These are phyloP conservation scores for Scalesia atractyloides DNA, from an alignment of 129 eudicot species.

Conservation along the genomic window DNA sequence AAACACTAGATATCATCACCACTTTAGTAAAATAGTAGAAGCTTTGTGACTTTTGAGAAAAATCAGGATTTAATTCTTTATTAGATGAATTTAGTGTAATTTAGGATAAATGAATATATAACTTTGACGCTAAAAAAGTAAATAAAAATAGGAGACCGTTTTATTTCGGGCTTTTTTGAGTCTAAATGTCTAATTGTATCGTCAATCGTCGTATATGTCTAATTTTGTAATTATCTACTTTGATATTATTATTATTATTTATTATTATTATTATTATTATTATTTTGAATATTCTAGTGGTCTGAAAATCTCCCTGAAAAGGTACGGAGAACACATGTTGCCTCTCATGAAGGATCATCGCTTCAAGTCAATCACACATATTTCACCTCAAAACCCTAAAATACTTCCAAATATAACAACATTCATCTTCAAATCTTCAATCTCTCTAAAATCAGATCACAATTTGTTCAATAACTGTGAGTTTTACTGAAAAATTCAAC, in stretches of 20 bases:
- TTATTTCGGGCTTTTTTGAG: too few species aligned
- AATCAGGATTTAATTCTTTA: too few species aligned
- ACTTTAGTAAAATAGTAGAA: too few species aligned
- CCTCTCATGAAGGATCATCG: conserved; percentile 51
- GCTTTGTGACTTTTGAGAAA: too few species aligned
- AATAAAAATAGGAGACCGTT: too few species aligned
- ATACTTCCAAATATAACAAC: neutral
- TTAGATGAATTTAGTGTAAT: too few species aligned
- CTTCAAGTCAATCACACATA: conserved; percentile 7
- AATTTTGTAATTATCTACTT: conserved; percentile 17
- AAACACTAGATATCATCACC: too few species aligned
- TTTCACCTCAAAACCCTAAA: conserved; percentile 52
- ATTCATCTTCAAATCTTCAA: conserved; percentile 15
- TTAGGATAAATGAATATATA: too few species aligned
- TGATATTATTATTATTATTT: neutral
- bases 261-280: too few species aligned
- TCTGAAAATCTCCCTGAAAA: conserved; percentile 12
- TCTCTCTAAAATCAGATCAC: conserved; percentile 20
- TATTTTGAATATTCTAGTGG: conserved; percentile 27
- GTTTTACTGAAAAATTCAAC: conserved; percentile 6
- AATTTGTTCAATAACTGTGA: neutral
- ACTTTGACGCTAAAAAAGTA: too few species aligned
- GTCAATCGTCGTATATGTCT: too few species aligned
- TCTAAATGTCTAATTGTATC: too few species aligned
- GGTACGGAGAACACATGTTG: conserved; percentile 16